Evolutionary conservation across 2,329 filamentous ascomycete genomes (phyloP).

Genomic region (Orbilia blumenaviensis): DNA sequence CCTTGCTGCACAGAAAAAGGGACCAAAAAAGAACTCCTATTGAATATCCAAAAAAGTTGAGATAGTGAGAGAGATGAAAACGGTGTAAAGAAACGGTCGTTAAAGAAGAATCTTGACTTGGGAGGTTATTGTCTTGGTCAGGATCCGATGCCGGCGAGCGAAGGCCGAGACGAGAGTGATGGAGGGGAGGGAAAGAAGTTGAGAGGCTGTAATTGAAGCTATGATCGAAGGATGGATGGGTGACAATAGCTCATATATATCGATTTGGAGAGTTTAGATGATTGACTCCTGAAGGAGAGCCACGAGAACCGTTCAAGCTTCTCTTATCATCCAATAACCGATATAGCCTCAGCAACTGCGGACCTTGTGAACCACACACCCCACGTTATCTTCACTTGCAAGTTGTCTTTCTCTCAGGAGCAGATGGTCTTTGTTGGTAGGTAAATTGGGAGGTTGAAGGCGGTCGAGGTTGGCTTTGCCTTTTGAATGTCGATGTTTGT

Average conservation of each 20-base stretch:
- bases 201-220: slow-evolving; percentile 46
- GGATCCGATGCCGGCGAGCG: slow-evolving; percentile 54
- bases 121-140: slow-evolving; percentile 60
- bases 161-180: slow-evolving; percentile 27
- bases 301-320: slow-evolving; percentile 38
- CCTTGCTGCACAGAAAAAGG: slow-evolving; percentile 25
- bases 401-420: slow-evolving; percentile 9
- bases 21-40: slow-evolving; percentile 56
- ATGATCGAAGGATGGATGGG: neutral
- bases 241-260: slow-evolving; percentile 51
- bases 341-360: slow-evolving; percentile 52
- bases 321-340: slow-evolving; percentile 53
- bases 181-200: slow-evolving; percentile 21
- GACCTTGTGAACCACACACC: slow-evolving; percentile 42
- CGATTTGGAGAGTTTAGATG: slow-evolving; percentile 29
- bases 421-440: slow-evolving; percentile 1
- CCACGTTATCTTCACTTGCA: slow-evolving; percentile 8
- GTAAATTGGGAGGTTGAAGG: slow-evolving; percentile 1
- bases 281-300: slow-evolving; percentile 43
- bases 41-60: slow-evolving; percentile 36
- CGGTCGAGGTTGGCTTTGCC: slow-evolving; percentile 3
- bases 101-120: slow-evolving; percentile 58
- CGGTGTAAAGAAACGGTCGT: slow-evolving; percentile 56
- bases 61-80: slow-evolving; percentile 42
- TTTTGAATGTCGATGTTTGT: slow-evolving; percentile 16